Evolutionary conservation across 1,284 basidiomycete genomes (phyloP), one percentile per base, ranked within the genome.

Genomic region (Porogramme epimiltina): DNA sequence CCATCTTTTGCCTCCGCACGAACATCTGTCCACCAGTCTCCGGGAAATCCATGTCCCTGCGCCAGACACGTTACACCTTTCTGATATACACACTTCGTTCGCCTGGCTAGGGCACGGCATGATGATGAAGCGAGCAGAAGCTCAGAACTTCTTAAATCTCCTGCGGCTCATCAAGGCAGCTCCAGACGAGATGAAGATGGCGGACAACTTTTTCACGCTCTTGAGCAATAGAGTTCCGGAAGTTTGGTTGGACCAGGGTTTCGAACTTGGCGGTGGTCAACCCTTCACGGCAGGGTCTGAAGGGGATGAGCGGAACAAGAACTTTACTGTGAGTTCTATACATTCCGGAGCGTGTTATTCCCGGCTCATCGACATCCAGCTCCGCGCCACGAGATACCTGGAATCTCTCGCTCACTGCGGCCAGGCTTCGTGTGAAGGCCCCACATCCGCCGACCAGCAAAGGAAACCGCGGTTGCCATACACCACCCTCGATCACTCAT

Each of bases 101-200:
- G 80, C 83, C 0, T 88, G 85, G 85, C 69, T 88, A 13, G 85
- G 85, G 6, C 73, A 88, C 62, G 85, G 86, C 22, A 65, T 82
- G 5, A 76, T 87, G 45, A 64, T 87, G 47, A 71, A 61, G 51
- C 73, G 74, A 44, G 70, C 73, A 13, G 65, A 70, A 49, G 77
- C 71, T 8, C 62, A 67, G 11, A 69, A 73, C 15, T 88, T 87
- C 61, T 65, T 87, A 5, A 63, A 66, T 13, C 68, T 85, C 20
- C 66, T 87, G 59, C 61, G 69, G 2, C 26, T 44, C 8, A 65
- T 86, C 36, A 70, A 78, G 36, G 66, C 74, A 31, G 70, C 78
- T 0, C 65, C 73, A 3, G 80, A 81, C 37, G 78, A 85, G 58
- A 69, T 74, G 61, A 75, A 78, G 56, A 87, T 86, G 84, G 82